phyloP scores from a whole-genome alignment of 148 eudicot species.

The Diospyros lotus region DNA sequence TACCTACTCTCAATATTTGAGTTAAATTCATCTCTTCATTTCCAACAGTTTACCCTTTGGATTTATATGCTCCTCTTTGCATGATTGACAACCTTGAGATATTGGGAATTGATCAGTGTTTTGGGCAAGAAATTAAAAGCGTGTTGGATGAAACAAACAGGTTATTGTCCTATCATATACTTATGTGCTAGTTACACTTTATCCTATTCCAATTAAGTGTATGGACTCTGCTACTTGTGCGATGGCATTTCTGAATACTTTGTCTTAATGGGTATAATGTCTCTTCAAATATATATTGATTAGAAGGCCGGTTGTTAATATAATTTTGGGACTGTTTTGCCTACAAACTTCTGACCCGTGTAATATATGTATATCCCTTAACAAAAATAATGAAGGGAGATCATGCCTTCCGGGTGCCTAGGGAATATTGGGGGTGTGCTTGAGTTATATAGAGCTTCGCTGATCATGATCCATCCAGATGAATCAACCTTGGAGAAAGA shows the following conservation, averaged over 20 bases:
- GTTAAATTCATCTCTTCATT: constrained; percentile 27
- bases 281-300: constrained; percentile 55
- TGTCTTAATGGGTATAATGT: constrained; percentile 72
- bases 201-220: neutral
- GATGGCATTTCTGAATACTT: constrained; percentile 68
- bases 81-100: constrained; percentile 41
- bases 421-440: constrained; percentile 43
- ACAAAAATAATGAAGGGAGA: constrained; percentile 29
- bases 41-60: constrained; percentile 46
- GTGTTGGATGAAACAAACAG: constrained; percentile 51
- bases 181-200: neutral
- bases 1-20: neutral
- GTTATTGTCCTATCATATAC: constrained; percentile 14
- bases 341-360: neutral
- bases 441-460: constrained; percentile 61
- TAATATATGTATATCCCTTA: constrained; percentile 38
- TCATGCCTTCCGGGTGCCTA: constrained; percentile 34
- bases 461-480: constrained; percentile 40
- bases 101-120: constrained; percentile 45
- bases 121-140: constrained; percentile 32
- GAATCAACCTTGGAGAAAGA: constrained; percentile 50
- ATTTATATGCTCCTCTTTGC: constrained; percentile 31
- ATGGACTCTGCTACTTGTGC: constrained; percentile 42
- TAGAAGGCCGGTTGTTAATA: neutral
- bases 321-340: neutral